Percentiles rank a stretch among this genome's conserved stretches.
These are phyloP conservation scores for Alternaria dauci DNA, from an alignment of 2,329 filamentous ascomycete genomes.

Conservation along the genomic window DNA sequence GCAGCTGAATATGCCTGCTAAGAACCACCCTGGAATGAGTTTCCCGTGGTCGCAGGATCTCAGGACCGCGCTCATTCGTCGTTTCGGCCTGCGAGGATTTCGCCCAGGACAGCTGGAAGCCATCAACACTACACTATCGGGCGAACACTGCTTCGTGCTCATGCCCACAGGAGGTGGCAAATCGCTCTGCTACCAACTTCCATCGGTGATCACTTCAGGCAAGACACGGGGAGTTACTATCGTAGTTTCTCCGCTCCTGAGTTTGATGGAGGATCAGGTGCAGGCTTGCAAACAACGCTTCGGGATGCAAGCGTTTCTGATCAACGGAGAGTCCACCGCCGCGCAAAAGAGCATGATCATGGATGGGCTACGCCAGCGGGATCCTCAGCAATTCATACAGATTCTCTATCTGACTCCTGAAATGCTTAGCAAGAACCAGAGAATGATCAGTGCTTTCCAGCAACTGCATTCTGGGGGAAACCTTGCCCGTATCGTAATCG, in stretches of 20 bases:
- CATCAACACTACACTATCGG: slow-evolving; percentile 89
- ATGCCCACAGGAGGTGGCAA: slow-evolving; percentile 99
- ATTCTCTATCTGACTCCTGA: slow-evolving; percentile 96
- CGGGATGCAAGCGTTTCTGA: slow-evolving; percentile 78
- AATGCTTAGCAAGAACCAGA: slow-evolving; percentile 85
- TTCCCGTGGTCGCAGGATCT: slow-evolving; percentile 86
- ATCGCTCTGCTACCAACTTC: slow-evolving; percentile 94
- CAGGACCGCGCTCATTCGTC: slow-evolving; percentile 77
- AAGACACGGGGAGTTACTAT: slow-evolving; percentile 87
- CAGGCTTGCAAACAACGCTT: slow-evolving; percentile 73
- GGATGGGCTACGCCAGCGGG: slow-evolving; percentile 65
- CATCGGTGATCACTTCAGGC: slow-evolving; percentile 82
- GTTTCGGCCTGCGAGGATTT: slow-evolving; percentile 86
- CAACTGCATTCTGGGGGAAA: slow-evolving; percentile 73
- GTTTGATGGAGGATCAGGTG: slow-evolving; percentile 97
- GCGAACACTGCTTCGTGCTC: slow-evolving; percentile 90
- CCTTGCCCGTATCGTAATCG: slow-evolving; percentile 91
- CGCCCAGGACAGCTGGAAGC: slow-evolving; percentile 91
- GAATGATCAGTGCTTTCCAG: slow-evolving; percentile 71
- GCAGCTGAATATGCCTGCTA: slow-evolving; percentile 34
- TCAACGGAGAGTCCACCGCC: slow-evolving; percentile 77
- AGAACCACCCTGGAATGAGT: slow-evolving; percentile 54
- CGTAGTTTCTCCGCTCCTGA: slow-evolving; percentile 92
- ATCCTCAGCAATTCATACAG: slow-evolving; percentile 80
- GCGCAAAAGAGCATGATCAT: slow-evolving; percentile 73